Percentiles rank a stretch among this genome's conserved stretches.
Evolutionary conservation across 371 early-diverging fungal genomes (phyloP).

Genomic region (Mucor velutinosus): DNA sequence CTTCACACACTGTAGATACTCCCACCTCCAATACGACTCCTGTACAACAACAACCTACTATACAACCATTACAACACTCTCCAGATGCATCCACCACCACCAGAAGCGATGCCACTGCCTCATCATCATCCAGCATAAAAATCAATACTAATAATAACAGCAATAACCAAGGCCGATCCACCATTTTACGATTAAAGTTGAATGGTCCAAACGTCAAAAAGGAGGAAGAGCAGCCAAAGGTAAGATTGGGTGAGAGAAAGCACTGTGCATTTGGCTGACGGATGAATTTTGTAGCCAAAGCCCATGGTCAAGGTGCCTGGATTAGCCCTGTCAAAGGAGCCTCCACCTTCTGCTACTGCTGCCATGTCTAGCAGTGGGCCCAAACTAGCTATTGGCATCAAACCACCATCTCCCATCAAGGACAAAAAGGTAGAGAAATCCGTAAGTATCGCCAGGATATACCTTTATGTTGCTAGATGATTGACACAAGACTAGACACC

Average conservation of each 20-base stretch:
- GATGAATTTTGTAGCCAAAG: neutral
- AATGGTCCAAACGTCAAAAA: neutral
- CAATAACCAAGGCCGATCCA: slow-evolving; percentile 8
- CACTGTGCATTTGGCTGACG: neutral
- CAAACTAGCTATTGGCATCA: slow-evolving; percentile 27
- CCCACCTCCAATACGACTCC: neutral
- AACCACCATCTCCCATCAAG: slow-evolving; percentile 11
- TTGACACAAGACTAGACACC: slow-evolving; percentile 14
- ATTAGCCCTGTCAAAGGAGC: slow-evolving; percentile 23
- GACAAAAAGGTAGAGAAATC: slow-evolving; percentile 5
- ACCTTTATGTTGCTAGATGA: neutral
- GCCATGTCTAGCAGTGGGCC: slow-evolving; percentile 11
- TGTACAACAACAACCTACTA: neutral
- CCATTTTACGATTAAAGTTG: slow-evolving; percentile 11
- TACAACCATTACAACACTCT: neutral
- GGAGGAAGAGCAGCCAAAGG: neutral
- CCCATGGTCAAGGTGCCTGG: slow-evolving; percentile 13
- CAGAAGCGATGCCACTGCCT: neutral
- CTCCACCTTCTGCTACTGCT: slow-evolving; percentile 10
- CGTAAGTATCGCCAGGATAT: neutral
- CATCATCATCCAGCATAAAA: slow-evolving; percentile 5
- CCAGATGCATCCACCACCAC: neutral
- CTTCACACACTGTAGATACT: slow-evolving; percentile 5
- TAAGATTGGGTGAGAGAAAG: neutral
- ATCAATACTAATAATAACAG: slow-evolving; percentile 1